Evolutionary conservation across 176 grass and related monocot genomes (phyloP).

Genomic region (Dactylis glomerata): DNA sequence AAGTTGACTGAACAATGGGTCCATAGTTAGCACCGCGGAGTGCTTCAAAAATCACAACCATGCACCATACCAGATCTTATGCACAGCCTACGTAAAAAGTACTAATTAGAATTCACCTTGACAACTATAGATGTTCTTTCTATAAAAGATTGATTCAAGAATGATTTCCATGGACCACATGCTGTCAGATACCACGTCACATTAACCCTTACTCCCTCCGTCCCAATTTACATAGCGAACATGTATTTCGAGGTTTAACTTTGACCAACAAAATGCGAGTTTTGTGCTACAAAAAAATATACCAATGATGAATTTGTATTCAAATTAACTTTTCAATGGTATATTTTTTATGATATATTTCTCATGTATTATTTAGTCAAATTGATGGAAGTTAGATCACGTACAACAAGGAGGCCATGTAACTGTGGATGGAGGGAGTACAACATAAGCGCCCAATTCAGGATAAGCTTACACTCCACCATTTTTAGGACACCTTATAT

Average conservation of each 20-base stretch:
- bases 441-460: too few species aligned
- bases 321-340: too few species aligned
- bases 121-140: not conserved
- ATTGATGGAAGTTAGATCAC: not conserved
- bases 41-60: not conserved
- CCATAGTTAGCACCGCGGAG: not conserved
- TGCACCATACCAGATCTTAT: not conserved
- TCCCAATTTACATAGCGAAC: not conserved
- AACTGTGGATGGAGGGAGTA: not conserved
- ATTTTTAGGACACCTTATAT: conserved; percentile 5
- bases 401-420: not conserved
- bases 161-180: not conserved
- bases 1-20: not conserved
- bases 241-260: not conserved
- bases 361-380: not conserved
- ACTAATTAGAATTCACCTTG: not conserved
- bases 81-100: not conserved
- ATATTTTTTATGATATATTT: not conserved
- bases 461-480: not conserved
- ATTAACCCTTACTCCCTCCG: not conserved
- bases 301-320: too few species aligned
- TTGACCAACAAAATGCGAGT: too few species aligned
- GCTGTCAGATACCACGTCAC: not conserved
- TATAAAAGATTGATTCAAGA: not conserved
- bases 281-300: too few species aligned